Percentiles rank a stretch among this genome's conserved stretches.
Evolutionary conservation across 2,329 filamentous ascomycete species (phyloP).

Genomic region (Cladosporium sp.): DNA sequence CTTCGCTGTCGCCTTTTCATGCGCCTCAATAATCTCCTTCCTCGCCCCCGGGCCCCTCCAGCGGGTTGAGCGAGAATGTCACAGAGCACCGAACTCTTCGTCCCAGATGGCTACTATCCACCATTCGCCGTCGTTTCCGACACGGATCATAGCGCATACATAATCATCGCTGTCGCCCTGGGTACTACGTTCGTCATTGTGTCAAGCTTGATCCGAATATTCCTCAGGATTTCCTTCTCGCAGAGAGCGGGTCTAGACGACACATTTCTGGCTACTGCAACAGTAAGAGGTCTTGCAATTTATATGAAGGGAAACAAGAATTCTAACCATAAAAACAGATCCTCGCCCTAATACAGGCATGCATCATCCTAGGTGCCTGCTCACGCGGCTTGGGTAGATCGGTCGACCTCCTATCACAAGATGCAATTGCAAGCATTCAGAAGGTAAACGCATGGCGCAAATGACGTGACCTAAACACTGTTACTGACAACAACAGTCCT

Average conservation of each 20-base stretch:
- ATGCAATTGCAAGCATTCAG: background rate
- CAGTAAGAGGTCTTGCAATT: slow-evolving; percentile 2
- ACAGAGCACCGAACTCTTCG: slow-evolving; percentile 12
- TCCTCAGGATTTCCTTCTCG: slow-evolving; percentile 14
- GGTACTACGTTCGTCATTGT: slow-evolving; percentile 17
- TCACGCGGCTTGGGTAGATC: slow-evolving; percentile 16
- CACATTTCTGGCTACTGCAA: slow-evolving; percentile 13
- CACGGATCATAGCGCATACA: slow-evolving; percentile 37
- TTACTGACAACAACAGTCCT: slow-evolving; percentile 10
- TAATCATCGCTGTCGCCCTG: slow-evolving; percentile 26
- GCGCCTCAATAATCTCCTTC: background rate
- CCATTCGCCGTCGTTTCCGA: slow-evolving; percentile 17
- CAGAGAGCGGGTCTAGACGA: slow-evolving; percentile 17
- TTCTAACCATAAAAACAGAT: background rate
- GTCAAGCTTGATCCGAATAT: slow-evolving; percentile 15
- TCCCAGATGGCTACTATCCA: slow-evolving; percentile 19
- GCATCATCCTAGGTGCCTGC: slow-evolving; percentile 16
- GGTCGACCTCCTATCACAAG: slow-evolving; percentile 10
- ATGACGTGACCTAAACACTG: background rate
- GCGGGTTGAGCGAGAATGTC: slow-evolving; percentile 9
- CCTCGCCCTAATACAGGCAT: slow-evolving; percentile 15
- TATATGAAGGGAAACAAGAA: background rate
- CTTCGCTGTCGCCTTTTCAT: background rate
- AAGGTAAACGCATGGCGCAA: background rate
- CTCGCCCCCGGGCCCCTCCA: slow-evolving; percentile 4